Evolutionary conservation across 2,329 filamentous ascomycete species (phyloP), one percentile per base, ranked within the genome.

Genomic region (Huntiella abstrusa): DNA sequence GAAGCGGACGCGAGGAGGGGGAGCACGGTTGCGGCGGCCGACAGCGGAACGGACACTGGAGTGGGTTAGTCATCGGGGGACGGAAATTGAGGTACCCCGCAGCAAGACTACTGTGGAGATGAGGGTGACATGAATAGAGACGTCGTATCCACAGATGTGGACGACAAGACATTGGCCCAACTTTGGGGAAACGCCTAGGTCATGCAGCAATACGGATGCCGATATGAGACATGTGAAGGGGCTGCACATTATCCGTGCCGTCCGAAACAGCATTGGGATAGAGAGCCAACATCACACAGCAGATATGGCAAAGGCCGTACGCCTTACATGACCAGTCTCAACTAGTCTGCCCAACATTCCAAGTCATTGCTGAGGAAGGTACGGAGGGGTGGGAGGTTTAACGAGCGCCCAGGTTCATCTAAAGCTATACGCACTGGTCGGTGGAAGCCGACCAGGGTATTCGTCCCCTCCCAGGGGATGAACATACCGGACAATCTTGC

Each of bases 401-500:
- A 55, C 53, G 66, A 67, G 68, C 62, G 66, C 70, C 71, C 75
- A 75, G 72, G 71, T 62, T 75, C 71, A 64, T 71, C 69, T 68
- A 51, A 51, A 49, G 47, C 47, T 47, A 49, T 47, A 51, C 47
- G 16, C 42, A 17, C 40, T 19, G 41, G 6, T 22, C 35, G 32
- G 34, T 46, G 32, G 22, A 36, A 35, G n/a, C 48, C 42, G 40
- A 39, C n/a, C 51, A 60, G 60, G 60, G 64, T 61, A 72, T 71
- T 73, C 72, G 70, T 74, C 70, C 68, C 41, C 70, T 69, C 68
- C 65, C 60, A 55, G 41, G 62, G 63, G 62, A 70, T 66, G 66
- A 67, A 77, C 87, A 70, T 91, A 96, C 88, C 91, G 88, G 71
- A 98, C 92, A 69, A 98, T 98, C 83, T 98, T 98, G 78, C 91